Evolutionary conservation across 2,329 filamentous ascomycete genomes (phyloP).

Genomic region (Paracamarosporium sp.): DNA sequence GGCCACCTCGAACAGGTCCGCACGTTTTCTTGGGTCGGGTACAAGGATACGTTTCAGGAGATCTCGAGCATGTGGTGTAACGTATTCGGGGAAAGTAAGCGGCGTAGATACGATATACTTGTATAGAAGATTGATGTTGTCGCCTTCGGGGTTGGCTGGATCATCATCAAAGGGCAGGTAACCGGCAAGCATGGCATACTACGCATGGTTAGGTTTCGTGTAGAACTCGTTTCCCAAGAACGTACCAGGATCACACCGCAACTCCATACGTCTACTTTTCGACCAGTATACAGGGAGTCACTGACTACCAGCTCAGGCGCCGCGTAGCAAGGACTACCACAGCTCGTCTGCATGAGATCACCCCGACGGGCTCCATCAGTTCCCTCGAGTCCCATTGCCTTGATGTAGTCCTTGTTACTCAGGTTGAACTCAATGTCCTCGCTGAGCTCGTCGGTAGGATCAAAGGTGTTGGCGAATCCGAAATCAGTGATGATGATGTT

Average conservation of each 20-base stretch:
- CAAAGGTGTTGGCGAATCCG: constrained; percentile 97
- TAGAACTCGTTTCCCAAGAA: constrained; percentile 28
- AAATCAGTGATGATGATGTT: constrained; percentile 99
- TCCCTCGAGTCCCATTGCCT: constrained; percentile 84
- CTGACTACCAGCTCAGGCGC: constrained; percentile 97
- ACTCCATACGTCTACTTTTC: constrained; percentile 99
- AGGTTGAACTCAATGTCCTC: constrained; percentile 91
- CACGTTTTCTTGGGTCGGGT: constrained; percentile 90
- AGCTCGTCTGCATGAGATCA: constrained; percentile 98
- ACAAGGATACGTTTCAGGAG: constrained; percentile 91
- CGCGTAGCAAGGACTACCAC: constrained; percentile 96
- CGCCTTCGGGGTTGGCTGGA: constrained; percentile 95
- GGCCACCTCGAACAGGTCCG: constrained; percentile 95
- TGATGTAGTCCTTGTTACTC: constrained; percentile 85
- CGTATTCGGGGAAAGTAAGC: constrained; percentile 97
- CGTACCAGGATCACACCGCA: constrained; percentile 97
- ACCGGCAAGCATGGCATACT: constrained; percentile 99
- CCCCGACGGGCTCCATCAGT: constrained; percentile 80
- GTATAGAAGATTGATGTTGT: constrained; percentile 98
- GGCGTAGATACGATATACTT: constrained; percentile 99
- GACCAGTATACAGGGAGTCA: constrained; percentile 94
- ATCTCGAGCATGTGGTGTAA: constrained; percentile 94
- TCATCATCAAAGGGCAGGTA: constrained; percentile 98
- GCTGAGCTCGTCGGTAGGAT: constrained; percentile 82
- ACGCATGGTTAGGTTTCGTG: constrained; percentile 6